These are phyloP conservation scores for Chaetoceros tenuissimus DNA, from an alignment of 108 stramenopile genomes.

Conservation along the genomic window DNA sequence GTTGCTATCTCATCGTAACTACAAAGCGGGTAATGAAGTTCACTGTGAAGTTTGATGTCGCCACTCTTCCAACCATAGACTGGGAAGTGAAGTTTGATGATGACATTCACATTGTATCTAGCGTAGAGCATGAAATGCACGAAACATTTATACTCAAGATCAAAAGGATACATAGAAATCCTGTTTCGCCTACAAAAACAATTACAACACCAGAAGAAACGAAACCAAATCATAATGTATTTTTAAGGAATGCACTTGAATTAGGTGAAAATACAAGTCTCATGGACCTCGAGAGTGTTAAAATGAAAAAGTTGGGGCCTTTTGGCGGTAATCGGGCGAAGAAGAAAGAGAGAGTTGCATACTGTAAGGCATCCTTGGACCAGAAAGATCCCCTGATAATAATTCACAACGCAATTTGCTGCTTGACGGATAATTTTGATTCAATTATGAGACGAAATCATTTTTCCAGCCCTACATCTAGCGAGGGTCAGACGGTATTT, in stretches of 20 bases:
- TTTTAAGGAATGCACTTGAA: neutral
- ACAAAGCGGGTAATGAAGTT: conserved; percentile 59
- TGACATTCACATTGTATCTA: conserved; percentile 28
- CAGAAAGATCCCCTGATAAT: conserved; percentile 34
- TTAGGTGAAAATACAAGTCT: neutral
- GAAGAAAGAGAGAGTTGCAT: conserved; percentile 35
- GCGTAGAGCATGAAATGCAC: conserved; percentile 60
- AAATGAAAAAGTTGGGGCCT: conserved; percentile 10
- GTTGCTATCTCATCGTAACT: conserved; percentile 62
- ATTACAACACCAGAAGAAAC: neutral
- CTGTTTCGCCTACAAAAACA: neutral
- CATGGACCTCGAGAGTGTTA: conserved; percentile 1
- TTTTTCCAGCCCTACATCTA: neutral
- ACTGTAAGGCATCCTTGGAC: conserved; percentile 63
- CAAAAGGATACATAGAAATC: conserved; percentile 1
- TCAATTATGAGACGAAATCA: conserved; percentile 19
- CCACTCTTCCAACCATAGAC: conserved; percentile 30
- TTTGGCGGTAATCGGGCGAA: neutral
- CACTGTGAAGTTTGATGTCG: conserved; percentile 37
- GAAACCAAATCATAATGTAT: neutral
- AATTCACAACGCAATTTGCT: conserved; percentile 73
- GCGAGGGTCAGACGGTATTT: conserved; percentile 21
- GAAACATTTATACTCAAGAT: conserved; percentile 54
- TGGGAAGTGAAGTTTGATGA: conserved; percentile 53
- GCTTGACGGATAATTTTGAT: conserved; percentile 53